phyloP scores from a whole-genome alignment of 2,329 filamentous ascomycete species.

The Aspergillus sojae region DNA sequence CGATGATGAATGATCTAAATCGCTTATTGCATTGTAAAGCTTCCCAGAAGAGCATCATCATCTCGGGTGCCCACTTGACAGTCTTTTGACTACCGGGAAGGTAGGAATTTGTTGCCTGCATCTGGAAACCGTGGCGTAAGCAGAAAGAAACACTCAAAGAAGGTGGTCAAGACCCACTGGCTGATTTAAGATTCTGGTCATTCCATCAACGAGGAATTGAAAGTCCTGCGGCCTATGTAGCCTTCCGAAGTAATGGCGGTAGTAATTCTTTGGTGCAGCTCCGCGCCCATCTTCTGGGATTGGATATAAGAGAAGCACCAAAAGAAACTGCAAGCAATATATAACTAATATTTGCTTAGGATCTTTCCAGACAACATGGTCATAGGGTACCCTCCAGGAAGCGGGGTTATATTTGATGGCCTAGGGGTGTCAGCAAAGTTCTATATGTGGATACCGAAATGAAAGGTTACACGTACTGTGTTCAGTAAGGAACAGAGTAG shows the following conservation, averaged over 20 bases:
- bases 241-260: conserved; percentile 86
- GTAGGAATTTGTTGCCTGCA: conserved; percentile 86
- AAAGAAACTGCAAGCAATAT: conserved; percentile 87
- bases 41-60: conserved; percentile 98
- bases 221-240: conserved; percentile 94
- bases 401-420: conserved; percentile 95
- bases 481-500: conserved; percentile 91
- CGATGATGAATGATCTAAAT: conserved; percentile 94
- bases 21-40: conserved; percentile 95
- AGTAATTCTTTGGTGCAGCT: conserved; percentile 79
- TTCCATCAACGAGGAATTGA: conserved; percentile 93
- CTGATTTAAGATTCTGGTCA: conserved; percentile 89
- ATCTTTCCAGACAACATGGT: conserved; percentile 88
- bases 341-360: conserved; percentile 88
- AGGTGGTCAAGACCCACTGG: conserved; percentile 53
- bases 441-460: background rate
- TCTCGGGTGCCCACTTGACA: conserved; percentile 87
- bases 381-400: conserved; percentile 91
- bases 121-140: conserved; percentile 41
- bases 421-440: conserved; percentile 46
- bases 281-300: conserved; percentile 74
- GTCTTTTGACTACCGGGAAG: conserved; percentile 80
- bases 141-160: background rate
- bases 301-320: conserved; percentile 82
- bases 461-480: conserved; percentile 62